Base-by-base conservation (phyloP, 1,284 basidiomycete species). In the Meripilus lineatus region DNA sequence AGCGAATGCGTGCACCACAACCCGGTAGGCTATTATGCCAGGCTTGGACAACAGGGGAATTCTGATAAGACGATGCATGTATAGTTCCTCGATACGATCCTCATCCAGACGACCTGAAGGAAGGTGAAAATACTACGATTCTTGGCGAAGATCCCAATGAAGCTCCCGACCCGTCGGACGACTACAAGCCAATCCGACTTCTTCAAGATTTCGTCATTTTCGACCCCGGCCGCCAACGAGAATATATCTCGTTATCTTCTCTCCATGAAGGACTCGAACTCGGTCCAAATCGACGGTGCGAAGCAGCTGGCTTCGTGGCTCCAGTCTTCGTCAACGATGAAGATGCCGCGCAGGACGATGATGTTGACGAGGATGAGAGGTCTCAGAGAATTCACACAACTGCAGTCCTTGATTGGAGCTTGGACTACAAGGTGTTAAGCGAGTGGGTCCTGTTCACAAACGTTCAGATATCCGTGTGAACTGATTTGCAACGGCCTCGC, bases 271-370 rank as follows among this genome's bases (percentile, higher is more conserved):
- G 49, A 10, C n/a, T n/a, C n/a, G n/a, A n/a, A n/a, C 28, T 42
- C 21, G 40, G 6, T 15, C 32, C 22, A 1, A 33, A 44, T 5
- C 52, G 52, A 18, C 42, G 44, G 4, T 53, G 67, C 24, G 56
- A 63, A 35, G 72, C 63, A 2, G 64, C 64, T 0, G 74, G 75
- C 5, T 46, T 56, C 8, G 64, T 66, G 13, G 39, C 51, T 5
- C 57, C 70, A 1, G 52, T 55, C 5, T 63, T 61, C 32, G 58
- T 63, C 17, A 54, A 64, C 18, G 70, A 72, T 15, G 73, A 74
- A 45, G 70, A 67, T 42, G 69, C 58, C 32, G 74, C 62, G 1
- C 66, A 70, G 26, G 73, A 74, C 6, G 69, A 69, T 38, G 68
- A 55, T 13, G 60, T 63, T 2, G 58, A 57, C 10, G 55, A 58